These are phyloP conservation scores for Xylaria nigripes DNA, from an alignment of 495 filamentous ascomycete genomes.

Conservation along the genomic window DNA sequence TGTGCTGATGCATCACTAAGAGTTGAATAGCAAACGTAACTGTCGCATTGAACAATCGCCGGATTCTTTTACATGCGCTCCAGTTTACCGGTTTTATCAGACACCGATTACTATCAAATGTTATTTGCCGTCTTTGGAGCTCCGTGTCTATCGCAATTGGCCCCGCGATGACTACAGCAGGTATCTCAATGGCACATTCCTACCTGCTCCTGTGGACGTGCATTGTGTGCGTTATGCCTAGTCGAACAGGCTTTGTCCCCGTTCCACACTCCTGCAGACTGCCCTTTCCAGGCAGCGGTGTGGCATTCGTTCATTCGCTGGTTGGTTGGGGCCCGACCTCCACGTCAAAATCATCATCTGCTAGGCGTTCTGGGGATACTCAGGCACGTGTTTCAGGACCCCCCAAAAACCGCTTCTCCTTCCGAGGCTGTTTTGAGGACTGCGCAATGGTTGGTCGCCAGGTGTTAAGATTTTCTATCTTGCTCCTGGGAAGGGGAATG, in stretches of 20 bases:
- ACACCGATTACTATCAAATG: background rate
- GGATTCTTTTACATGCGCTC: background rate
- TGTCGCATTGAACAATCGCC: background rate
- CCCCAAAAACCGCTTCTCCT: slow-evolving; percentile 2
- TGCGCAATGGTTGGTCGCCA: slow-evolving; percentile 14
- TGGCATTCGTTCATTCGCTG: slow-evolving; percentile 26
- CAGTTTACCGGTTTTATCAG: background rate
- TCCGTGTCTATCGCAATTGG: background rate
- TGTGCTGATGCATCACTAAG: background rate
- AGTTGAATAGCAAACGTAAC: background rate
- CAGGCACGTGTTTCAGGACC: slow-evolving; percentile 15
- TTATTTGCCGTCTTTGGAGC: background rate
- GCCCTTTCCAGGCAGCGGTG: slow-evolving; percentile 25
- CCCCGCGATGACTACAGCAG: background rate
- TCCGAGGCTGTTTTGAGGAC: slow-evolving; percentile 7
- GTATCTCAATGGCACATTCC: background rate
- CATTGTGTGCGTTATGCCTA: slow-evolving; percentile 13
- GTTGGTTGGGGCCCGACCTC: slow-evolving; percentile 25
- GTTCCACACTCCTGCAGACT: slow-evolving; percentile 19
- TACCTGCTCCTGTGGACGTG: slow-evolving; percentile 3
- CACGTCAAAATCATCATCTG: slow-evolving; percentile 19
- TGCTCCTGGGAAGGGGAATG: background rate
- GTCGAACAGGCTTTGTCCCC: slow-evolving; percentile 11
- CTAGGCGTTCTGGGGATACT: slow-evolving; percentile 7
- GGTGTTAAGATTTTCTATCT: slow-evolving; percentile 5